Base-by-base conservation (phyloP, 1,284 basidiomycete species). In the Papiliotrema laurentii region DNA sequence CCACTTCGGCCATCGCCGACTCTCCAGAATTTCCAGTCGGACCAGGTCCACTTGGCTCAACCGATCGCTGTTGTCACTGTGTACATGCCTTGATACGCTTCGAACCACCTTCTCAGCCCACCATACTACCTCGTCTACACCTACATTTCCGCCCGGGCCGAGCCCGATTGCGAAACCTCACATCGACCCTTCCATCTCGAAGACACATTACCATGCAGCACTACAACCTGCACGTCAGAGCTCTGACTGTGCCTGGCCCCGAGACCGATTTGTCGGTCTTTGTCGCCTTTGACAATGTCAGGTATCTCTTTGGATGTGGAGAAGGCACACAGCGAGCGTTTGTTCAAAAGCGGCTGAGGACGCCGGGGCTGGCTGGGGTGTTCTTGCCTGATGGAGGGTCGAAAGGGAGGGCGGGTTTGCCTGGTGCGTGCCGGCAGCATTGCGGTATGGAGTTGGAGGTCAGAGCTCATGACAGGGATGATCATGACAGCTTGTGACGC, bases 261-360 rank as follows among this genome's bases (percentile, higher is more conserved):
- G 88, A 91, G 69, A 85, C 87, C 1, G 86, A 90, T 58, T 83
- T 89, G 0, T 79, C 83, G 3, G 73, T 93, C 25, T 73, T 86
- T 52, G 73, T 92, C 50, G 77, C 81, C 5, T 89, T 90, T 63
- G 85, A 88, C 60, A 78, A 81, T 42, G 83, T 79, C 6, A 85
- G 87, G 61, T 93, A 91, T 60, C 77, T 92, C 44, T 89, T 94
- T 77, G 92, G 93, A 70, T 83, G 79, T 2, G 84, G 87, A 5
- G 90, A 94, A 68, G 87, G 86, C 48, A 84, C 85, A 0, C 83
- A 83, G 43, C 77, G 91, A 28, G 74, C 84, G 0, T 85, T 86
- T 60, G 72, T 84, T 6, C 85, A 91, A 72, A 83, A 82, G 56
- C 76, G 76, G 51, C 72, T 79, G 31, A 80, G 80, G 38, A 82